Evolutionary conservation across 192 early-diverging fungal genomes (phyloP).

Genomic region (Chytriomyces sp.): DNA sequence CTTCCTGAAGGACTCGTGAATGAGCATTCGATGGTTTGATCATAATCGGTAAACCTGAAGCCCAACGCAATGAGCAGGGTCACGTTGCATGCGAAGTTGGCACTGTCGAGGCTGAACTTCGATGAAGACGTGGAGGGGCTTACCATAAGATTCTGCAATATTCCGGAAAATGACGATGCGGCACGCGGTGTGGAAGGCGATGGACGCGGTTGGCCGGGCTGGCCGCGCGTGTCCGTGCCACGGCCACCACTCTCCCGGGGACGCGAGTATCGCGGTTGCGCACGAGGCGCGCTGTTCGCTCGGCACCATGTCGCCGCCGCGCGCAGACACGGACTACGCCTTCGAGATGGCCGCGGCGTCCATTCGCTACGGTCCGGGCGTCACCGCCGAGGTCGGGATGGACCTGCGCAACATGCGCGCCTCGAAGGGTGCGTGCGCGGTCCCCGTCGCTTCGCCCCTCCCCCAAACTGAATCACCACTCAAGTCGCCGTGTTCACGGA

Average conservation of each 20-base stretch:
- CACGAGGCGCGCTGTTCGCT: neutral
- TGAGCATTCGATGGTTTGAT: too few relatives aligned
- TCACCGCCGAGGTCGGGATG: conserved; percentile 82
- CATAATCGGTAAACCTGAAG: too few relatives aligned
- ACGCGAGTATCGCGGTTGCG: neutral
- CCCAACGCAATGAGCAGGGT: too few relatives aligned
- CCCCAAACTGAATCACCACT: neutral
- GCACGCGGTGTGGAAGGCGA: conserved; percentile 19
- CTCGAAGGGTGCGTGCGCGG: conserved; percentile 61
- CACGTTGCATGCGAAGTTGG: too few relatives aligned
- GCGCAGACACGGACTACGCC: conserved; percentile 46
- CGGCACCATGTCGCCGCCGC: conserved; percentile 7
- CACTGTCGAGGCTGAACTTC: too few relatives aligned
- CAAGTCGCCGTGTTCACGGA: conserved; percentile 77
- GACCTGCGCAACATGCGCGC: conserved; percentile 78
- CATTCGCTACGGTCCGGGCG: conserved; percentile 83
- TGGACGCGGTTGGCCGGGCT: conserved; percentile 27
- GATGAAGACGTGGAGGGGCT: too few relatives aligned
- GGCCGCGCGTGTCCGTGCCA: conserved; percentile 43
- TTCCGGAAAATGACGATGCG: too few relatives aligned
- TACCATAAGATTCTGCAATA: too few relatives aligned
- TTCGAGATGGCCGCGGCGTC: conserved; percentile 84
- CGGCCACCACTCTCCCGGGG: neutral
- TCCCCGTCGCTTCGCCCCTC: neutral
- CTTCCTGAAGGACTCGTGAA: too few relatives aligned